A percentile compares a stretch with the other conserved stretches of the same genome.
Conservation (phyloP, 129 eudicot genomes). For the Pittosporum tobira region DNA sequence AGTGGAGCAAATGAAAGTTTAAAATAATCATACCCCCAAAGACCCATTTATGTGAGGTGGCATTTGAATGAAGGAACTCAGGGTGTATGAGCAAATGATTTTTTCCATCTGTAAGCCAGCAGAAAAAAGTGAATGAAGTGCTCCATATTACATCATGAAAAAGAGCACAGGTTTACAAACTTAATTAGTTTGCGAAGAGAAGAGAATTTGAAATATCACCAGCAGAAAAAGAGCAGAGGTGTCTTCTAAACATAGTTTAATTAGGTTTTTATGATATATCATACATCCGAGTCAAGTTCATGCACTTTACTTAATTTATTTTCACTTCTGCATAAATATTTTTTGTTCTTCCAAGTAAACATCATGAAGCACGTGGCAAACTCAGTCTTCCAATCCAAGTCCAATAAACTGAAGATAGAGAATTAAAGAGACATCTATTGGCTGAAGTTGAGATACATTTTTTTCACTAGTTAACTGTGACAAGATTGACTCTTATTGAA, state of each 20-base stretch:
- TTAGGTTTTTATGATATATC: too few relatives aligned
- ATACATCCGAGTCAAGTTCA: too few relatives aligned
- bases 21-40: slow-evolving; percentile 71
- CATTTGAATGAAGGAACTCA: slow-evolving; percentile 88
- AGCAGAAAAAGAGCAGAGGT: too few relatives aligned
- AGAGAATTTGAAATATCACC: too few relatives aligned
- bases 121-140: neutral
- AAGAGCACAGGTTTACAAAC: too few relatives aligned
- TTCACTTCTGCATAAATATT: neutral
- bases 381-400: neutral
- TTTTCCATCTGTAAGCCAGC: slow-evolving; percentile 43
- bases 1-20: too few relatives aligned
- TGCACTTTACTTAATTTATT: too few relatives aligned
- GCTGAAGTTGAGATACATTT: neutral
- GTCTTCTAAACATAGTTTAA: too few relatives aligned
- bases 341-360: neutral
- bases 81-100: slow-evolving; percentile 72
- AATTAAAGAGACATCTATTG: neutral
- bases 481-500: neutral
- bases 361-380: neutral
- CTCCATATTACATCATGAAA: too few relatives aligned
- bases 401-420: neutral
- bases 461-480: neutral
- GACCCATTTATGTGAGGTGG: slow-evolving; percentile 96
- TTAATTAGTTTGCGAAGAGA: too few relatives aligned